Evolutionary conservation across 768 basidiomycete genomes (phyloP), one percentile per base, ranked within the genome.

Genomic region (Rhizopogon sp.): DNA sequence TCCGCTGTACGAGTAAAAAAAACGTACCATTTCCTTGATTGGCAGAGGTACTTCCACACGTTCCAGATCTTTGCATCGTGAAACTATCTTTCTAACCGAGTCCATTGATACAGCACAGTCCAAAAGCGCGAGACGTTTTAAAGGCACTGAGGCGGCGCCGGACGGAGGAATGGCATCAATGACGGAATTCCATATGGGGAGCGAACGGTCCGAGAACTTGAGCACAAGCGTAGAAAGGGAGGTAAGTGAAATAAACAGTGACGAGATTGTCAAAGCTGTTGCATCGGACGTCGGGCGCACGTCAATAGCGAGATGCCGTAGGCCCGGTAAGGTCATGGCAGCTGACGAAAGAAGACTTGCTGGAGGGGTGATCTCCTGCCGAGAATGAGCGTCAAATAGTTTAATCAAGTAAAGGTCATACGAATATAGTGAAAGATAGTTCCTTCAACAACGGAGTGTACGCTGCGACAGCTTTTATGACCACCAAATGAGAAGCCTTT

Each of bases 401-500:
- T 56, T 52, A 47, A 35, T 29, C 50, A 33, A 53, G 46, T 29
- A 49, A 42, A 25, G 10, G 10, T 67, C 83, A 56, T 54, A 88
- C 87, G 55, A 78, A 76, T 43, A 78, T 75, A 14, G 83, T 82
- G 29, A 89, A 72, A 1, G 86, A 83, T 0, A 90, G 72, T 54
- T 76, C 82, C 58, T 81, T 79, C 10, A 90, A 74, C 6, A 71
- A 62, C 0, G 86, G 86, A 0, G 80, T 82, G 46, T 80, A 70
- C 0, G 64, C 57, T 6, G 64, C 55, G 10, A 79, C 66, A 20
- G 78, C 67, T 14, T 68, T 70, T 33, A 90, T 71, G 6, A 87
- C 69, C 35, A 66, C 60, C 8, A 64, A 53, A 58, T 89, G 84
- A 43, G 82, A 76, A 35, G 86, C 64, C 55, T 80, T 80, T 6